Evolutionary conservation across 148 eudicot genomes (phyloP).

Genomic region (Rhododendron griersonianum): DNA sequence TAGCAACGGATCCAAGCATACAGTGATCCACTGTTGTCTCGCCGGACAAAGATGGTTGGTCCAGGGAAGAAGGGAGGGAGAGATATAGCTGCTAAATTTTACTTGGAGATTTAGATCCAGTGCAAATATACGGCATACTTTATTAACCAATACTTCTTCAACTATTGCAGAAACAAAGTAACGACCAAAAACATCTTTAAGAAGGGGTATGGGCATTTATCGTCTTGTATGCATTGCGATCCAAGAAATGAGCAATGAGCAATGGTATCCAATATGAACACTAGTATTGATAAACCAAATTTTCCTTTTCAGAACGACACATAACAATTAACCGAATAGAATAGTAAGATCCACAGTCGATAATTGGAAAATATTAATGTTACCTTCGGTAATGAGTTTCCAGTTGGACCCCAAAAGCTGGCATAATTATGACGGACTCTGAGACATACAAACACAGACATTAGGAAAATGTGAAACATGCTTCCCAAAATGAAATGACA

Average conservation of each 20-base stretch:
- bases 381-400: conserved; percentile 87
- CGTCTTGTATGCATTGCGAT: background rate
- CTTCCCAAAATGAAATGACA: background rate
- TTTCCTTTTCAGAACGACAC: background rate
- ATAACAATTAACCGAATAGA: background rate
- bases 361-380: background rate
- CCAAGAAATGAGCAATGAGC: background rate
- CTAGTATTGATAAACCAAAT: background rate
- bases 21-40: background rate
- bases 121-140: background rate
- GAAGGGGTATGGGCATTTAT: background rate
- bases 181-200: background rate
- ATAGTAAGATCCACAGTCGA: background rate
- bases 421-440: conserved; percentile 79
- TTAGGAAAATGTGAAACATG: conserved; percentile 13
- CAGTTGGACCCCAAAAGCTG: conserved; percentile 84
- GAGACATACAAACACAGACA: conserved; percentile 22
- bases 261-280: background rate
- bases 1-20: background rate
- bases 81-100: background rate
- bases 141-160: background rate
- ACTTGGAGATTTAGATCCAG: background rate
- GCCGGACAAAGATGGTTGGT: background rate
- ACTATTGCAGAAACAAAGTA: background rate
- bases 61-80: background rate